A percentile compares a stretch with the other conserved stretches of the same genome.
These are phyloP conservation scores for Collybiopsis luxurians DNA, from an alignment of 768 basidiomycete species.

Conservation along the genomic window DNA sequence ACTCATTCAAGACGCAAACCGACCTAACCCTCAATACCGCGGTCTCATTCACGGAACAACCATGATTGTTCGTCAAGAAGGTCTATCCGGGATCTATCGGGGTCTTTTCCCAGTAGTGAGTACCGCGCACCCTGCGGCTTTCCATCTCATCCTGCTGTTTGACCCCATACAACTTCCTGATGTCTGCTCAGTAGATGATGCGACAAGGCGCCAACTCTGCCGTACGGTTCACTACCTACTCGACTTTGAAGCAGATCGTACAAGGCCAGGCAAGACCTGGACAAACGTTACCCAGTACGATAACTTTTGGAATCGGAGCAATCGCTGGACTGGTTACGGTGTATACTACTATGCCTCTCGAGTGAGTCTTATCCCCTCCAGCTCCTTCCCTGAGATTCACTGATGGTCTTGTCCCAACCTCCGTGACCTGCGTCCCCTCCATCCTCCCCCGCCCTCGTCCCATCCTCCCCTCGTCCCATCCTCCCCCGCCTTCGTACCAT, in stretches of 20 bases:
- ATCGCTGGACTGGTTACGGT: slow-evolving; percentile 95
- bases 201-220: slow-evolving; percentile 98
- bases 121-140: slow-evolving; percentile 11
- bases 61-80: slow-evolving; percentile 82
- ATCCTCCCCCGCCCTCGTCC: too few species aligned
- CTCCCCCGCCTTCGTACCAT: too few species aligned
- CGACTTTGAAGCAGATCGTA: slow-evolving; percentile 90
- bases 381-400: not conserved
- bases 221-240: slow-evolving; percentile 92
- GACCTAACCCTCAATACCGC: slow-evolving; percentile 78
- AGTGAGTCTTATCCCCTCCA: slow-evolving; percentile 41
- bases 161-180: not conserved
- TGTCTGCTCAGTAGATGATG: slow-evolving; percentile 65
- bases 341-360: slow-evolving; percentile 84
- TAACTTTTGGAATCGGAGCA: slow-evolving; percentile 94
- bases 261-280: slow-evolving; percentile 83
- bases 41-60: slow-evolving; percentile 85
- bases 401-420: too few species aligned
- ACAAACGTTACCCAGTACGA: slow-evolving; percentile 76
- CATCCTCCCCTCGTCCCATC: too few species aligned
- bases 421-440: too few species aligned
- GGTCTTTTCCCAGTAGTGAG: slow-evolving; percentile 92
- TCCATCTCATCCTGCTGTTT: not conserved
- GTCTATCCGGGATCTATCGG: slow-evolving; percentile 80
- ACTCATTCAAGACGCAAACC: slow-evolving; percentile 91